Percentiles rank a stretch among this genome's conserved stretches.
Conservation (phyloP, 805 yeast species). For the Metschnikowia lachancei region DNA sequence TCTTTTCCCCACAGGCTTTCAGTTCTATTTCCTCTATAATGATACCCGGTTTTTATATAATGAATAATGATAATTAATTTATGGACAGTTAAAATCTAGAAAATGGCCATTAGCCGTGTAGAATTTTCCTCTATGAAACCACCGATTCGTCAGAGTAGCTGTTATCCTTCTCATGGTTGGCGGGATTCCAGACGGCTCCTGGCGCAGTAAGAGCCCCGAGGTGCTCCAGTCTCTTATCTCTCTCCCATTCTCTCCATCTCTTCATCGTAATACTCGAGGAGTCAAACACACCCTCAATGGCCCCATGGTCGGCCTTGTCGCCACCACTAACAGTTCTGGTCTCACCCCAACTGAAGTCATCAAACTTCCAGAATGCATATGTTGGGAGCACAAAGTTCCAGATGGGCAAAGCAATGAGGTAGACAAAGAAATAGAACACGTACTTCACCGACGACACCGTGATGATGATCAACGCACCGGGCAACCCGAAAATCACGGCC, state of each 20-base stretch:
- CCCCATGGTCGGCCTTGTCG: conserved; percentile 65
- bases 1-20: background rate
- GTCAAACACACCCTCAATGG: conserved; percentile 78
- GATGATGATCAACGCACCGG: conserved; percentile 75
- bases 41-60: background rate
- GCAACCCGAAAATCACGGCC: conserved; percentile 78
- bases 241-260: conserved; percentile 92
- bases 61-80: background rate
- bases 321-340: conserved; percentile 78
- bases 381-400: conserved; percentile 89
- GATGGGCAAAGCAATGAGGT: conserved; percentile 78
- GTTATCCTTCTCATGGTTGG: conserved; percentile 30
- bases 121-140: conserved; percentile 1
- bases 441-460: conserved; percentile 76
- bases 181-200: conserved; percentile 47
- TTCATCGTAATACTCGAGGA: conserved; percentile 87
- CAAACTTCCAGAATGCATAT: conserved; percentile 92
- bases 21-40: background rate
- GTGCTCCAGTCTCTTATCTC: conserved; percentile 50
- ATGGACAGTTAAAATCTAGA: background rate
- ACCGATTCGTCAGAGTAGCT: conserved; percentile 27
- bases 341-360: conserved; percentile 96
- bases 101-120: too few relatives aligned
- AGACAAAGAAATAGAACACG: conserved; percentile 74
- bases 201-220: conserved; percentile 31